These are phyloP conservation scores for Aspergillus bridgeri DNA, from an alignment of 495 filamentous ascomycete species.

Conservation along the genomic window DNA sequence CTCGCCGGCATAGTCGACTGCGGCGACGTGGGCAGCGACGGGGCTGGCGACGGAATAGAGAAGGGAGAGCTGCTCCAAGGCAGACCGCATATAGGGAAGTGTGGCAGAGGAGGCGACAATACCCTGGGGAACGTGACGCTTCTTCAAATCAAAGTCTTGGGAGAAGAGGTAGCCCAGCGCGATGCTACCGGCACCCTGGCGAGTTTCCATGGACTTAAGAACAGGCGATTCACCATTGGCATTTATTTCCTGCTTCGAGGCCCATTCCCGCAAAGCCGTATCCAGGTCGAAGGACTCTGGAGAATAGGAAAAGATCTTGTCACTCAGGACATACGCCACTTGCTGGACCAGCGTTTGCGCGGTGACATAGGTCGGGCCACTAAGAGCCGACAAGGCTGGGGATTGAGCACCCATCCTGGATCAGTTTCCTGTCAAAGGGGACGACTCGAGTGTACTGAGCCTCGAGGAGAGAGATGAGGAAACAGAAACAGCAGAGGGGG, in stretches of 20 bases:
- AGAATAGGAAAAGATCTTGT: conserved; percentile 96
- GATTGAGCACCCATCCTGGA: conserved; percentile 36
- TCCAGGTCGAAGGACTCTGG: conserved; percentile 90
- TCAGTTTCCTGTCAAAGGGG: conserved; percentile 31
- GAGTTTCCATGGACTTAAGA: conserved; percentile 77
- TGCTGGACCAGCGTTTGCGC: conserved; percentile 92
- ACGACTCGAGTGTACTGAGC: conserved; percentile 24
- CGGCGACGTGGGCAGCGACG: conserved; percentile 90
- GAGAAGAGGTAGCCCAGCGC: conserved; percentile 97
- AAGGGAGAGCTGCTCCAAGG: conserved; percentile 83
- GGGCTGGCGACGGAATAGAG: conserved; percentile 88
- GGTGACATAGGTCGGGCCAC: conserved; percentile 85
- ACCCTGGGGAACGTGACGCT: conserved; percentile 85
- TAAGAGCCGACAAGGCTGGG: conserved; percentile 58
- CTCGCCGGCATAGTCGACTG: conserved; percentile 75
- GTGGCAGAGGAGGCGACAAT: conserved; percentile 82
- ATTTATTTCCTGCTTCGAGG: conserved; percentile 61
- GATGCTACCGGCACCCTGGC: conserved; percentile 85
- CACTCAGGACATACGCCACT: conserved; percentile 86
- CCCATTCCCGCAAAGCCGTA: conserved; percentile 74
- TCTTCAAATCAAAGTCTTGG: conserved; percentile 86
- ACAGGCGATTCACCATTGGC: conserved; percentile 74
- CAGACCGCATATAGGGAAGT: conserved; percentile 73
- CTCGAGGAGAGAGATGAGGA: conserved; percentile 19
- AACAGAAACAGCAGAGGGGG: conserved; percentile 19